phyloP scores from a whole-genome alignment of 2,329 filamentous ascomycete genomes.

The Microdochium bolleyi region DNA sequence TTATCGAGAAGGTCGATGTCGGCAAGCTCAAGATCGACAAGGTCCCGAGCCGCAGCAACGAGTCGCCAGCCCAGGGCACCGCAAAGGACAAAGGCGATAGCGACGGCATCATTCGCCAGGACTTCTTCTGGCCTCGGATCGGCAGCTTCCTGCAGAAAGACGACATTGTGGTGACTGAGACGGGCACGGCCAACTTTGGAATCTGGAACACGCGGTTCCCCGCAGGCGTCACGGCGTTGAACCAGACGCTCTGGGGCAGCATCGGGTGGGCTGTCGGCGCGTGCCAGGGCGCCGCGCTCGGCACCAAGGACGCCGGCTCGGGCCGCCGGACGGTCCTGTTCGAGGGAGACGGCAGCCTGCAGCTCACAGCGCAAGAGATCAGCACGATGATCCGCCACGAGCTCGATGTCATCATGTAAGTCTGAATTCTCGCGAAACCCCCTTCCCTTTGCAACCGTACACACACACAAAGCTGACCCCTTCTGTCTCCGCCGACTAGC shows the following conservation, averaged over 20 bases:
- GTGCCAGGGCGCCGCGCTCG: conserved; percentile 61
- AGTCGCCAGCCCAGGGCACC: conserved; percentile 28
- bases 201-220: conserved; percentile 83
- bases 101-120: conserved; percentile 51
- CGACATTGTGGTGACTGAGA: conserved; percentile 80
- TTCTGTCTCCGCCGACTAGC: conserved; percentile 21
- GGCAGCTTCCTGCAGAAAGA: conserved; percentile 63
- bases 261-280: conserved; percentile 55
- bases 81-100: conserved; percentile 28
- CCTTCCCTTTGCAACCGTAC: not conserved
- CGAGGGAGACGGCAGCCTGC: conserved; percentile 82
- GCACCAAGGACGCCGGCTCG: conserved; percentile 53
- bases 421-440: conserved; percentile 6
- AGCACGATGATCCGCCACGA: conserved; percentile 74
- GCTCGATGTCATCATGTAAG: conserved; percentile 69
- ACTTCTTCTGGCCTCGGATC: conserved; percentile 70
- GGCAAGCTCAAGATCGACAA: conserved; percentile 44
- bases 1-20: conserved; percentile 53
- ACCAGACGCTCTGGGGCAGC: conserved; percentile 67
- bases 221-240: conserved; percentile 66
- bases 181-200: conserved; percentile 81
- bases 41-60: conserved; percentile 43
- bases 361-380: conserved; percentile 77
- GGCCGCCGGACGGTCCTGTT: conserved; percentile 66
- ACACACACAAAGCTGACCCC: no score